phyloP scores from a whole-genome alignment of 2,329 filamentous ascomycete species.

The Diaporthe aspalathi region DNA sequence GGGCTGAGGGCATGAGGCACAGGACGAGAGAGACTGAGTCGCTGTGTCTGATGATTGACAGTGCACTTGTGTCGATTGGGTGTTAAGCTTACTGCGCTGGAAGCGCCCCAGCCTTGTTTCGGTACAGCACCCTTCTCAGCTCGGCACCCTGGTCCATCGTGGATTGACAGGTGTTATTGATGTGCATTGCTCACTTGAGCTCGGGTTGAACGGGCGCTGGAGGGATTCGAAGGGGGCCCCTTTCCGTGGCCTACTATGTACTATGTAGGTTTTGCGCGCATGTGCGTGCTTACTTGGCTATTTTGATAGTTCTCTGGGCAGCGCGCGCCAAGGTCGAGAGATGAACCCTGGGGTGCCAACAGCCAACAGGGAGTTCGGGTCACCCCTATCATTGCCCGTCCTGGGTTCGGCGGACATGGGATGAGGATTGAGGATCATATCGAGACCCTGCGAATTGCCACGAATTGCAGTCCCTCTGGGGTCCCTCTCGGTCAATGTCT shows the following conservation, averaged over 20 bases:
- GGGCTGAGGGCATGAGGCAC: not conserved
- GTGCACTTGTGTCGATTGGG: not conserved
- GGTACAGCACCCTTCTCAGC: conserved; percentile 9
- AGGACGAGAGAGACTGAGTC: not conserved
- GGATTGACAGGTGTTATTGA: not conserved
- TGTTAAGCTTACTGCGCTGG: conserved; percentile 5
- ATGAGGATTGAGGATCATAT: conserved; percentile 16
- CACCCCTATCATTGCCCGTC: conserved; percentile 11
- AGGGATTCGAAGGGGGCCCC: conserved; percentile 20
- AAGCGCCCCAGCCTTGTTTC: conserved; percentile 6
- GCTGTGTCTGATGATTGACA: not conserved
- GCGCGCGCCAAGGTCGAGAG: conserved; percentile 18
- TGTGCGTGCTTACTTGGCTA: conserved; percentile 23
- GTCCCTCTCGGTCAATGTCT: not conserved
- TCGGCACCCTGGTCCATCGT: not conserved
- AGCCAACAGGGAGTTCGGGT: conserved; percentile 17
- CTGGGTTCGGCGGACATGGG: conserved; percentile 19
- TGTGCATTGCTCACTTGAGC: not conserved
- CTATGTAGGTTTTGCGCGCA: not conserved
- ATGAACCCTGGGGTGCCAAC: conserved; percentile 21
- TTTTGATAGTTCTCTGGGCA: conserved; percentile 25
- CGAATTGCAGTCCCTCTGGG: not conserved
- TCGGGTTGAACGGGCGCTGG: not conserved
- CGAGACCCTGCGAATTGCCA: too few species aligned
- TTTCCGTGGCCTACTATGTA: conserved; percentile 24